These are phyloP conservation scores for Coemansia sp. DNA, from an alignment of 192 early-diverging fungal species.

Conservation along the genomic window DNA sequence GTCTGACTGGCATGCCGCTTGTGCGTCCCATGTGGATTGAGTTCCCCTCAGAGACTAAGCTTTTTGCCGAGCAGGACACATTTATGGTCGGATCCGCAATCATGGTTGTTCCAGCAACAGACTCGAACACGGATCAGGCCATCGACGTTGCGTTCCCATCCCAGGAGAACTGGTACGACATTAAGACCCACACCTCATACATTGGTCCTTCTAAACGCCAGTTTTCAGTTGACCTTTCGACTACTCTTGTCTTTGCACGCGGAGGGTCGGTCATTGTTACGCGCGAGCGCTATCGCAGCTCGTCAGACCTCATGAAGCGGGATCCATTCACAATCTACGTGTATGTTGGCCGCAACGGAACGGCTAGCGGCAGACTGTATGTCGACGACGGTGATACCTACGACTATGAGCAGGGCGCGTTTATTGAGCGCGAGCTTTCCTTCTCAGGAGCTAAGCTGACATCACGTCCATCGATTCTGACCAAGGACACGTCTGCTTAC, in stretches of 20 bases:
- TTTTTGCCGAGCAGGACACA: slow-evolving; percentile 82
- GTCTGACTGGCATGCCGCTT: slow-evolving; percentile 78
- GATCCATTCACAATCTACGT: slow-evolving; percentile 94
- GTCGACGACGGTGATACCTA: slow-evolving; percentile 89
- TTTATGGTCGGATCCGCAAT: slow-evolving; percentile 88
- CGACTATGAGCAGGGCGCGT: slow-evolving; percentile 65
- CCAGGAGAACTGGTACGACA: slow-evolving; percentile 60
- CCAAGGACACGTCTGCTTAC: slow-evolving; percentile 13
- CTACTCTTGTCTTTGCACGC: slow-evolving; percentile 82
- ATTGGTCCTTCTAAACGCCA: slow-evolving; percentile 52
- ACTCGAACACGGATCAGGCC: slow-evolving; percentile 25
- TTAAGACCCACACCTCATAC: slow-evolving; percentile 45
- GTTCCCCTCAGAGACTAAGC: slow-evolving; percentile 74
- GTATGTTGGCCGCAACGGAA: slow-evolving; percentile 64
- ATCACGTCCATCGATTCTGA: slow-evolving; percentile 35
- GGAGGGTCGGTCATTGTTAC: slow-evolving; percentile 88
- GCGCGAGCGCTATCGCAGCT: slow-evolving; percentile 79
- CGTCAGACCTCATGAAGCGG: slow-evolving; percentile 70
- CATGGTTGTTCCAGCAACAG: slow-evolving; percentile 69
- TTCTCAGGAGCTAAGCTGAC: slow-evolving; percentile 31
- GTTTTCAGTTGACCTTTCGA: slow-evolving; percentile 62
- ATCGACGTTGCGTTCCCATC: slow-evolving; percentile 73
- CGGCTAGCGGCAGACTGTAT: slow-evolving; percentile 78
- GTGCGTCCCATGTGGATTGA: slow-evolving; percentile 87
- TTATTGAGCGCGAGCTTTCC: slow-evolving; percentile 54